Evolutionary conservation across 768 basidiomycete genomes (phyloP), one percentile per base, ranked within the genome.

Genomic region (Boletus sp.): DNA sequence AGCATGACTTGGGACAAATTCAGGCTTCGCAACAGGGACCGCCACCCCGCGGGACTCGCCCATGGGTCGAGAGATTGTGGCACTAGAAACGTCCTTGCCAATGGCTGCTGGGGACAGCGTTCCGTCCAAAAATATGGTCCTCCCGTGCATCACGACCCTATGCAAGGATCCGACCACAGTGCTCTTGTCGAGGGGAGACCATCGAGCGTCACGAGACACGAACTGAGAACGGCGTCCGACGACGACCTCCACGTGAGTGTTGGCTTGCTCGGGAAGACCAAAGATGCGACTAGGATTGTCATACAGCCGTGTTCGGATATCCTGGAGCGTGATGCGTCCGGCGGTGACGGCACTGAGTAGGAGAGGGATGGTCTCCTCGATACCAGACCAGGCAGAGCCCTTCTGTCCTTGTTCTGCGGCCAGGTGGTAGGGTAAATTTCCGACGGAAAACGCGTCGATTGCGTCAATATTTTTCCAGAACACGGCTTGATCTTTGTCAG

Each of bases 201-300:
- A 99, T 50, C 76, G 77, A 20, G 73, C 72, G 7, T 74, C 66
- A 24, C 78, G 76, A 52, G 75, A 72, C 14, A 68, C 70, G 70
- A 91, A 92, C 42, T 77, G 74, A 18, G 81, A 78, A 55, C 79
- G 80, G 50, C 97, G 85, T 55, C 92, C 90, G 29, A 97, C 76
- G 60, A 95, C 92, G 45, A 99, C 92, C 68, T 99, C 97, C 37
- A 97, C 91, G 60, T 87, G 89, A 1, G 94, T 94, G 58, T 92
- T 83, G 6, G 81, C 68, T 67, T 93, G 92, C 60, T 97, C 93
- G 0, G 92, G 87, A 12, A 98, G 80, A 35, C 87, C 88, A 69
- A 98, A 97, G 68, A 99, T 98, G 40, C 84, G 81, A 18, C 90
- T 82, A 2, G 97, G 96, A 72, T 97, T 98, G 66, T 98, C 94